Percentiles rank a stretch among this genome's conserved stretches.
Conservation (phyloP, 2,329 filamentous ascomycete genomes). For the Fusarium irregulare region DNA sequence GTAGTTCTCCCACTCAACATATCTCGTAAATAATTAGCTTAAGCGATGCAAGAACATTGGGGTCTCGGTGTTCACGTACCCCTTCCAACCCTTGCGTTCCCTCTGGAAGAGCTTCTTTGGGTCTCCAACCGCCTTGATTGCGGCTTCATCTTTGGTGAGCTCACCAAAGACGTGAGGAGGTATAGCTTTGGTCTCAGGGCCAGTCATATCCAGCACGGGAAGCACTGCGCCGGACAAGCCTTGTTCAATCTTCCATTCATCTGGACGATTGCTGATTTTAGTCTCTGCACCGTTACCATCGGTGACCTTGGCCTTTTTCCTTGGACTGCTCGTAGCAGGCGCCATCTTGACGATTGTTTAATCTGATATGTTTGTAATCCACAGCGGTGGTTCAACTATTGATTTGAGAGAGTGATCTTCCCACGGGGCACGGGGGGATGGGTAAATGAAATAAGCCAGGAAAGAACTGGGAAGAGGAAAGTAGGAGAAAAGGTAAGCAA, state of each 20-base stretch:
- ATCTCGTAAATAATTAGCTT: slow-evolving; percentile 51
- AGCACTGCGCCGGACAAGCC: slow-evolving; percentile 59
- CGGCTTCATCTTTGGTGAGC: slow-evolving; percentile 54
- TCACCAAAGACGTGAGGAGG: slow-evolving; percentile 45
- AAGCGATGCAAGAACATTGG: neutral
- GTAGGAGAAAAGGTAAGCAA: too few species aligned
- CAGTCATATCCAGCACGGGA: slow-evolving; percentile 60
- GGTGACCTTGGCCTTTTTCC: too few species aligned
- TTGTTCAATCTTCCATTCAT: slow-evolving; percentile 67
- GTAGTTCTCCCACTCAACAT: slow-evolving; percentile 77
- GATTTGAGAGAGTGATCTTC: too few species aligned
- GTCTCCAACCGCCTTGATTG: slow-evolving; percentile 55
- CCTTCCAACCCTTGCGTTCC: slow-evolving; percentile 51
- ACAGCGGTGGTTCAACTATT: too few species aligned
- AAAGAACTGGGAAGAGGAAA: too few species aligned
- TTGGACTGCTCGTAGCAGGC: too few species aligned
- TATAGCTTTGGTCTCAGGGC: slow-evolving; percentile 48
- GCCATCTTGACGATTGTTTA: too few species aligned
- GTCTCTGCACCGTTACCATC: too few species aligned
- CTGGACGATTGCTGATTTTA: slow-evolving; percentile 48
- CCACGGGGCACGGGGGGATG: fast-evolving
- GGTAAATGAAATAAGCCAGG: too few species aligned
- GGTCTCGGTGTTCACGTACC: slow-evolving; percentile 30
- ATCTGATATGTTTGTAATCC: too few species aligned
- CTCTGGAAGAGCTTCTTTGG: slow-evolving; percentile 42